A percentile compares a stretch with the other conserved stretches of the same genome.
phyloP scores from a whole-genome alignment of 2,329 filamentous ascomycete genomes.

The Tolypocladium paradoxum region DNA sequence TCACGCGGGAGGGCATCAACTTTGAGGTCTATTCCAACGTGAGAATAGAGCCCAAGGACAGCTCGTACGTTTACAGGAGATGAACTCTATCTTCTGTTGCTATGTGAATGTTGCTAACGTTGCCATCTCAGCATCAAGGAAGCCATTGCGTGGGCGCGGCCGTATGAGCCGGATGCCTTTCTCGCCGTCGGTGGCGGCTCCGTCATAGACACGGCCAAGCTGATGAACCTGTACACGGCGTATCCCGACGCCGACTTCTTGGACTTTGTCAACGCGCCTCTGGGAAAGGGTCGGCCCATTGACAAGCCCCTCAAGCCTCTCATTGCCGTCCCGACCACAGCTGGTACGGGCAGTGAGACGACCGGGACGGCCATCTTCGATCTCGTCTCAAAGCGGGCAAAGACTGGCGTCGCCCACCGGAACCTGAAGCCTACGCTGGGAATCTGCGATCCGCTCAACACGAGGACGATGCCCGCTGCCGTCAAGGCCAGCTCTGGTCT shows the following conservation, averaged over 20 bases:
- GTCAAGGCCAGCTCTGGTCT: conserved; percentile 88
- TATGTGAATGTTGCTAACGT: background rate
- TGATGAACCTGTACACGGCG: conserved; percentile 93
- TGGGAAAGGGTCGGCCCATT: conserved; percentile 77
- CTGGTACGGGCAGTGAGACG: conserved; percentile 83
- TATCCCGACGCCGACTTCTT: conserved; percentile 91
- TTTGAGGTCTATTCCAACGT: conserved; percentile 76
- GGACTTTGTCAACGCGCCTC: conserved; percentile 93
- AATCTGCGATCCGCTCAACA: conserved; percentile 80
- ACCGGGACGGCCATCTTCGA: conserved; percentile 98
- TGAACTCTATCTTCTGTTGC: no score
- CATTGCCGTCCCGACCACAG: conserved; percentile 76
- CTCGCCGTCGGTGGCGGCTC: conserved; percentile 83
- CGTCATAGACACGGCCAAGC: conserved; percentile 95
- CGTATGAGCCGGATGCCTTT: conserved; percentile 75
- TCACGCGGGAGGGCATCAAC: conserved; percentile 66
- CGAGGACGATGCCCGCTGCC: conserved; percentile 86
- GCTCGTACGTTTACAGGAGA: conserved; percentile 59
- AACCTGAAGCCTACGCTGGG: conserved; percentile 92
- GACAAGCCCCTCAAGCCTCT: conserved; percentile 60
- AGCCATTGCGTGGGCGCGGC: conserved; percentile 78
- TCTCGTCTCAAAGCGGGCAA: conserved; percentile 76
- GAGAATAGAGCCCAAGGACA: conserved; percentile 87
- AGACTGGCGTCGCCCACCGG: conserved; percentile 91
- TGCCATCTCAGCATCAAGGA: conserved; percentile 56